phyloP scores from a whole-genome alignment of 2,329 filamentous ascomycete species.

The Bipolaris sorokiniana region DNA sequence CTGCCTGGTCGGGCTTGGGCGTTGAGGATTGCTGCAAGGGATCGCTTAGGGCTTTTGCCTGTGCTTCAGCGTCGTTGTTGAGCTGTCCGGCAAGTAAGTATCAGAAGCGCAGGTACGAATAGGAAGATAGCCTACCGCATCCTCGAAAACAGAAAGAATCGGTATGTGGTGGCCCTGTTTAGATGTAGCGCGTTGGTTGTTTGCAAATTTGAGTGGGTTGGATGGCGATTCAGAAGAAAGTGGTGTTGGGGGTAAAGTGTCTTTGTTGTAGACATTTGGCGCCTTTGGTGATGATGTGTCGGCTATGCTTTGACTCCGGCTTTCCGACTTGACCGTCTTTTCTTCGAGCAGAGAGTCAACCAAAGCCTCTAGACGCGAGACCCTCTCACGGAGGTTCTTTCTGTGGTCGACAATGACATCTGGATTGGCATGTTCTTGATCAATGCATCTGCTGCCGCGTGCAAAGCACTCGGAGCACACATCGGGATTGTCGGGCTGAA shows the following conservation, averaged over 20 bases:
- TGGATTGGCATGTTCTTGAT: conserved; percentile 53
- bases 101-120: neutral
- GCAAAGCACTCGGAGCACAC: conserved; percentile 55
- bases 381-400: conserved; percentile 53
- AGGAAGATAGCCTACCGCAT: conserved; percentile 40
- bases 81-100: conserved; percentile 34
- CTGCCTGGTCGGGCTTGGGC: conserved; percentile 15
- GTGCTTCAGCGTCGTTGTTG: conserved; percentile 47
- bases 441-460: conserved; percentile 53
- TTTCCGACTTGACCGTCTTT: conserved; percentile 41
- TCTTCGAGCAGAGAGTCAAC: conserved; percentile 49
- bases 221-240: conserved; percentile 42
- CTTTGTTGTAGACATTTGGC: conserved; percentile 29
- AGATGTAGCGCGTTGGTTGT: conserved; percentile 31
- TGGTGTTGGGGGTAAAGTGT: conserved; percentile 42
- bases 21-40: conserved; percentile 25
- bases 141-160: conserved; percentile 49
- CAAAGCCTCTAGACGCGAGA: conserved; percentile 51
- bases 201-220: conserved; percentile 23
- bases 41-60: conserved; percentile 36
- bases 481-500: conserved; percentile 46
- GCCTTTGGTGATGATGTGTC: conserved; percentile 40
- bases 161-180: conserved; percentile 45
- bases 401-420: conserved; percentile 51
- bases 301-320: conserved; percentile 29